phyloP scores from a whole-genome alignment of 2,329 filamentous ascomycete species.

The Cercospora sp. region DNA sequence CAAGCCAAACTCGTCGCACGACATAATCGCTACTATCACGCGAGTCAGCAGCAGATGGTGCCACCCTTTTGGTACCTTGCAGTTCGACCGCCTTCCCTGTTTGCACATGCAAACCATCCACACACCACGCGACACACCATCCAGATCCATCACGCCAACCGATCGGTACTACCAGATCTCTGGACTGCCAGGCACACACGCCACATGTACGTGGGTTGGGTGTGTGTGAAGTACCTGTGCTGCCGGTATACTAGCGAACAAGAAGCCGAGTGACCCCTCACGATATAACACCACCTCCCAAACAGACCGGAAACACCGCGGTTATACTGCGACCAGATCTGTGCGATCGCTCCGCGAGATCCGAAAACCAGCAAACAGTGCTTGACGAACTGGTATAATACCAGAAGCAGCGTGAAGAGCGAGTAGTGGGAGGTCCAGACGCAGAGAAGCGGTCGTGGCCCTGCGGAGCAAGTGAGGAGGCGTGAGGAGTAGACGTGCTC shows the following conservation, averaged over 20 bases:
- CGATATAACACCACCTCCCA: not conserved
- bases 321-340: not conserved
- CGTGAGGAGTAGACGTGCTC: constrained; percentile 1
- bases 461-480: constrained; percentile 11
- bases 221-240: constrained; percentile 3
- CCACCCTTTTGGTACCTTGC: constrained; percentile 4
- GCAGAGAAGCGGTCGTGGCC: not conserved
- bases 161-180: constrained; percentile 2
- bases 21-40: not conserved
- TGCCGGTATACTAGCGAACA: constrained; percentile 2
- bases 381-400: not conserved
- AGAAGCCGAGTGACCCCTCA: constrained; percentile 4
- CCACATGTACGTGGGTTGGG: not conserved
- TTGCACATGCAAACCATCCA: not conserved
- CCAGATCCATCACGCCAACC: constrained; percentile 1
- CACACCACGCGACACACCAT: not conserved
- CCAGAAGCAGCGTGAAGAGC: not conserved
- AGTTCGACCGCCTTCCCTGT: not conserved
- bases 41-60: constrained; percentile 1
- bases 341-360: not conserved
- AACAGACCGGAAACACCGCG: not conserved
- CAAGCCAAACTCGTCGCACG: not conserved
- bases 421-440: not conserved
- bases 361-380: not conserved
- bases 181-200: not conserved